Conservation (phyloP, 306 rosid genomes). For the Mucuna pruriens region DNA sequence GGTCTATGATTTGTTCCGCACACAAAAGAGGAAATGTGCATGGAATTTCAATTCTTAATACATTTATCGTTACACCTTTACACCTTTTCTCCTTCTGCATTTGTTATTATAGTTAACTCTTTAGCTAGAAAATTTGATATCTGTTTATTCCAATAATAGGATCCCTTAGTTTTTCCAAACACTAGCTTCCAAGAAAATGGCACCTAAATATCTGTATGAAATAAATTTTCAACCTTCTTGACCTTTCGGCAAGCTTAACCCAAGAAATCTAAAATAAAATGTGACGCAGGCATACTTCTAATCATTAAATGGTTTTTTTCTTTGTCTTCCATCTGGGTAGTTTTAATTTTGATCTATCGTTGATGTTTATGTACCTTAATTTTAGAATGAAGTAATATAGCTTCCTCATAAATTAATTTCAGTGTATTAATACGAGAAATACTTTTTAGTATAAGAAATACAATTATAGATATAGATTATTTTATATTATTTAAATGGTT, state of each 20-base stretch:
- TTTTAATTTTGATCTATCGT: not conserved
- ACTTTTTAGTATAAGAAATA: too few relatives aligned
- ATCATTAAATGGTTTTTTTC: not conserved
- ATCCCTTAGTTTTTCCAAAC: not conserved
- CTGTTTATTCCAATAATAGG: not conserved
- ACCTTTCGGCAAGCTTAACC: not conserved
- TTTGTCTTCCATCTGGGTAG: not conserved
- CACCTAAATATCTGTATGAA: not conserved
- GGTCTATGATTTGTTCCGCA: not conserved
- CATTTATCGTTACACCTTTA: not conserved
- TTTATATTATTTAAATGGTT: too few relatives aligned
- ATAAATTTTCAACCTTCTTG: not conserved
- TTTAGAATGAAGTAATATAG: too few relatives aligned
- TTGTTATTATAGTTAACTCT: not conserved
- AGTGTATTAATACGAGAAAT: too few relatives aligned
- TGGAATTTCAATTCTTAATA: not conserved
- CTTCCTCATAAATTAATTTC: too few relatives aligned
- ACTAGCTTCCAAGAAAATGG: conserved; percentile 1
- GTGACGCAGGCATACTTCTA: not conserved
- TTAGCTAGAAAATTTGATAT: not conserved
- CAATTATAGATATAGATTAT: too few relatives aligned
- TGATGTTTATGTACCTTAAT: too few relatives aligned
- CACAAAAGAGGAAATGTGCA: not conserved
- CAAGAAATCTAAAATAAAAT: not conserved
- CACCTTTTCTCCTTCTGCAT: not conserved